A percentile compares a stretch with the other conserved stretches of the same genome.
Evolutionary conservation across 2,329 filamentous ascomycete species (phyloP).

Genomic region (Cytospora piceicola): DNA sequence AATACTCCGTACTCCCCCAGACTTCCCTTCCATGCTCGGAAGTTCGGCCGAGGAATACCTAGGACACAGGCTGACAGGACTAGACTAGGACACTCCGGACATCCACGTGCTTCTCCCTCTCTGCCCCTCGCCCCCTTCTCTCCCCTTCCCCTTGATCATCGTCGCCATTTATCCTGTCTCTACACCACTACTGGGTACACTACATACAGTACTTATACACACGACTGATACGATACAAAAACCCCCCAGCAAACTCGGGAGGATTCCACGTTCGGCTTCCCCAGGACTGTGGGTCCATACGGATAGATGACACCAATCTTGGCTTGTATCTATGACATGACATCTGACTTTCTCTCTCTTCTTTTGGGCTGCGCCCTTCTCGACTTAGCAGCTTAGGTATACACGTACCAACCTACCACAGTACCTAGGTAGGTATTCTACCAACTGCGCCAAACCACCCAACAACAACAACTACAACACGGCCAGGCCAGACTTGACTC

Average conservation of each 20-base stretch:
- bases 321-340: not conserved
- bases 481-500: not conserved
- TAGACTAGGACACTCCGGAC: not conserved
- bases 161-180: not conserved
- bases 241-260: not conserved
- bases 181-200: too few relatives aligned
- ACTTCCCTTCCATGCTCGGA: not conserved
- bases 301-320: not conserved
- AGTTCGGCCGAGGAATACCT: not conserved
- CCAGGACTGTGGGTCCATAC: not conserved
- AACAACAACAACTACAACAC: too few relatives aligned
- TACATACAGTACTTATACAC: too few relatives aligned
- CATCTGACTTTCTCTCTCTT: too few relatives aligned
- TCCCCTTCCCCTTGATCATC: not conserved
- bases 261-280: not conserved
- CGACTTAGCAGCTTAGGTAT: too few relatives aligned
- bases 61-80: not conserved
- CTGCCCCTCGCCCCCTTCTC: too few relatives aligned
- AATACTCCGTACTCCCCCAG: too few relatives aligned
- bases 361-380: too few relatives aligned
- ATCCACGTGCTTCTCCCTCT: not conserved
- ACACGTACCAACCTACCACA: too few relatives aligned
- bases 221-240: too few relatives aligned
- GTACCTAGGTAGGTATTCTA: too few relatives aligned
- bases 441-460: too few relatives aligned